Conservation (phyloP, 331 rosid genomes). For the Cydonia oblonga region DNA sequence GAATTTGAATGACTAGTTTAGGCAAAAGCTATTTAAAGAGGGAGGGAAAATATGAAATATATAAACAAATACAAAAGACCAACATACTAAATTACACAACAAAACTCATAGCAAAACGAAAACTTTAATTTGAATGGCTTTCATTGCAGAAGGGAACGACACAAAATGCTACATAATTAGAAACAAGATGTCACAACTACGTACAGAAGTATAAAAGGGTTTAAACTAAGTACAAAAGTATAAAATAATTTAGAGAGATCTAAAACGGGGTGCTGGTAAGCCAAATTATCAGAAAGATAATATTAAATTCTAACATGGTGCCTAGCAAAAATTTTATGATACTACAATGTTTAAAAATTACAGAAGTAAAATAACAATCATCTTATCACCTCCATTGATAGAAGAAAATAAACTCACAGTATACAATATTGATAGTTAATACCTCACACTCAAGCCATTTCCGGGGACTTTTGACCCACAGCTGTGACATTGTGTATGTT, state of each 20-base stretch:
- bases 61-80: too few species aligned
- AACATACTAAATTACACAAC: too few species aligned
- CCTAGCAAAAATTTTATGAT: background rate
- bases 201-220: background rate
- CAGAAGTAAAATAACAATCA: background rate
- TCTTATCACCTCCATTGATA: background rate
- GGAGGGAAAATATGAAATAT: too few species aligned
- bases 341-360: background rate
- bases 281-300: background rate
- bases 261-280: background rate
- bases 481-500: constrained; percentile 91
- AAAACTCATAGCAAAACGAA: too few species aligned
- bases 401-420: background rate
- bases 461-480: constrained; percentile 96
- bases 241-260: background rate
- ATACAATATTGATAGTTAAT: background rate
- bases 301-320: background rate
- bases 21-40: too few species aligned
- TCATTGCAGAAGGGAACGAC: too few species aligned
- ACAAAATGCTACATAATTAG: too few species aligned
- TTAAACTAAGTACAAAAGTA: background rate
- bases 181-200: too few species aligned
- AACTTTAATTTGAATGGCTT: too few species aligned
- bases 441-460: constrained; percentile 98
- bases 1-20: too few species aligned